These are phyloP conservation scores for Setaria viridis DNA, from an alignment of 202 grass and related monocot species.

Conservation along the genomic window DNA sequence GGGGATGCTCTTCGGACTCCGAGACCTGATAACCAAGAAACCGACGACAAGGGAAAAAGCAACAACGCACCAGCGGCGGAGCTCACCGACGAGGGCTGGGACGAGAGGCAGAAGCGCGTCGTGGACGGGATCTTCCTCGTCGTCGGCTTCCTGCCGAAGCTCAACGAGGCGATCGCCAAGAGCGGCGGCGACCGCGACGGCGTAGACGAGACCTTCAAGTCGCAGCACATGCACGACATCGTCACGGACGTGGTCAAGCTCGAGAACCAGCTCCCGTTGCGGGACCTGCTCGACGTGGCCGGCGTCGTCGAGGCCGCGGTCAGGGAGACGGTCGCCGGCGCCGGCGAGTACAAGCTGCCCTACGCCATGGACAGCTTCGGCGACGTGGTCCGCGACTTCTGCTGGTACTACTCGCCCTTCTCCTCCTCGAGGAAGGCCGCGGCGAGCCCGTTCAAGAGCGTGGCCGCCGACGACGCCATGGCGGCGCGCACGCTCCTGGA, in stretches of 20 bases:
- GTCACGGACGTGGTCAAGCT: constrained; percentile 65
- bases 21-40: too few relatives aligned
- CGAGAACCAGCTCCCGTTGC: constrained; percentile 53
- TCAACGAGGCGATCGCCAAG: background rate
- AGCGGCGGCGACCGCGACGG: constrained; percentile 19
- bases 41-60: too few relatives aligned
- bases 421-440: background rate
- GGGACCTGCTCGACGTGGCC: constrained; percentile 16
- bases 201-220: constrained; percentile 44
- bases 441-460: background rate
- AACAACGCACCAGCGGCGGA: background rate
- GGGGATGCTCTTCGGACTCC: background rate
- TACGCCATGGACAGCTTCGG: background rate
- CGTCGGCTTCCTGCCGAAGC: constrained; percentile 54
- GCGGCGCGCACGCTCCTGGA: constrained; percentile 41
- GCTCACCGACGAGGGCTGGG: background rate
- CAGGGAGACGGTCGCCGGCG: background rate
- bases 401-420: constrained; percentile 74
- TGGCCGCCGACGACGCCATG: background rate
- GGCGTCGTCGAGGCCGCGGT: background rate
- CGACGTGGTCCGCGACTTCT: constrained; percentile 44
- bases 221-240: constrained; percentile 53
- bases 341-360: background rate
- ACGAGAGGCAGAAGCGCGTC: background rate
- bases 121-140: constrained; percentile 61